Conservation (phyloP, 2,329 filamentous ascomycete genomes). For the Paraphoma chrysanthemicola region DNA sequence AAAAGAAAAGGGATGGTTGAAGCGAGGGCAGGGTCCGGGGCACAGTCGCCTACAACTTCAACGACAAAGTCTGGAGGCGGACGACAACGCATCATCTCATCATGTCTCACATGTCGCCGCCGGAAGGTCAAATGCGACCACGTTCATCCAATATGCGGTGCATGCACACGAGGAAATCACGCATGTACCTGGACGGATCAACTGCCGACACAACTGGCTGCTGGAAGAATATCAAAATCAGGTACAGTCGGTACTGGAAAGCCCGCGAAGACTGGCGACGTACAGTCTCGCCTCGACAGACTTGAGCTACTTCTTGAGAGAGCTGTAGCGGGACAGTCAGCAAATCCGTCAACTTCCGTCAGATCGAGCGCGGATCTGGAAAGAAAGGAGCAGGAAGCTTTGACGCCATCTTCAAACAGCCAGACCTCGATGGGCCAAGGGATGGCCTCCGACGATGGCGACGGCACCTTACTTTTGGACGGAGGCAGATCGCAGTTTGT, state of each 20-base stretch:
- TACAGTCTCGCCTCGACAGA: slow-evolving; percentile 46
- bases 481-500: slow-evolving; percentile 49
- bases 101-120: slow-evolving; percentile 47
- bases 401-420: slow-evolving; percentile 42
- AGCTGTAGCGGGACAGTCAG: slow-evolving; percentile 34
- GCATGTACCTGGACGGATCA: slow-evolving; percentile 45
- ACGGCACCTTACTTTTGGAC: slow-evolving; percentile 46
- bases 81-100: slow-evolving; percentile 47
- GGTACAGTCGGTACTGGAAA: slow-evolving; percentile 20
- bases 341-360: slow-evolving; percentile 17
- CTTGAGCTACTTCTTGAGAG: slow-evolving; percentile 45
- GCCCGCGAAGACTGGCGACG: slow-evolving; percentile 36
- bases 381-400: slow-evolving; percentile 28
- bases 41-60: slow-evolving; percentile 28
- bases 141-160: slow-evolving; percentile 46
- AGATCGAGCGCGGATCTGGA: slow-evolving; percentile 25
- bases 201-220: slow-evolving; percentile 24
- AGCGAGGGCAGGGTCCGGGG: slow-evolving; percentile 23
- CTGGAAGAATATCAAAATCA: slow-evolving; percentile 38
- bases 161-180: slow-evolving; percentile 46
- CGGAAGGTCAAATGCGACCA: slow-evolving; percentile 50
- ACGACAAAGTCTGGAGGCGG: slow-evolving; percentile 36
- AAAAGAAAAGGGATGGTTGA: slow-evolving; percentile 31
- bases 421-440: slow-evolving; percentile 43
- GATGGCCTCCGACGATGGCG: slow-evolving; percentile 44